A percentile compares a stretch with the other conserved stretches of the same genome.
Evolutionary conservation across 2,329 filamentous ascomycete species (phyloP).

Genomic region (Ceratocystis alfenasii): DNA sequence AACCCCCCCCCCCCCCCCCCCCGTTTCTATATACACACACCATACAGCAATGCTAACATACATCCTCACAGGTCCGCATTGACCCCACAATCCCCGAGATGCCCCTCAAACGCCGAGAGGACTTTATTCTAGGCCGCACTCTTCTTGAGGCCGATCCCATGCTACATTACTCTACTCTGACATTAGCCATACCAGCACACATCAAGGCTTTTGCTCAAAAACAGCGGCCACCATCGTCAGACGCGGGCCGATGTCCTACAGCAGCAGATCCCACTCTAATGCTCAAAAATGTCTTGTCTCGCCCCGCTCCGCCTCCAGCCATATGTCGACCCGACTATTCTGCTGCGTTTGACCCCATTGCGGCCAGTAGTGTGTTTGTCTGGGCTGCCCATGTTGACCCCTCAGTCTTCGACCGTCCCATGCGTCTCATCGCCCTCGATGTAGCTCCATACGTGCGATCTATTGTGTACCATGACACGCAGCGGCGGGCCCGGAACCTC

Average conservation of each 20-base stretch:
- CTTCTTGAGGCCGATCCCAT: constrained; percentile 37
- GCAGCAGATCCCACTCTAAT: constrained; percentile 23
- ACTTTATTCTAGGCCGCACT: constrained; percentile 39
- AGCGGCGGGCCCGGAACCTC: constrained; percentile 51
- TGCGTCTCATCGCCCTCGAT: constrained; percentile 56
- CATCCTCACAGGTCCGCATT: constrained; percentile 34
- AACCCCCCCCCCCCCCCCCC: not conserved
- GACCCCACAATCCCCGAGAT: constrained; percentile 54
- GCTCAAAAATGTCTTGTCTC: constrained; percentile 28
- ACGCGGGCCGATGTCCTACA: constrained; percentile 20
- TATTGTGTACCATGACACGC: constrained; percentile 66
- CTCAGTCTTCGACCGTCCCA: constrained; percentile 65
- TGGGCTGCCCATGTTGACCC: constrained; percentile 38
- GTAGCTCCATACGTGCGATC: constrained; percentile 80
- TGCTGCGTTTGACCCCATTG: constrained; percentile 48
- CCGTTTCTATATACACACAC: not conserved
- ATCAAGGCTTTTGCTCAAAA: constrained; percentile 15
- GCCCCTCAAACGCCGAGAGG: constrained; percentile 35
- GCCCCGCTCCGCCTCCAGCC: not conserved
- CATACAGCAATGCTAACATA: constrained; percentile 19
- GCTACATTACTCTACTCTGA: constrained; percentile 25
- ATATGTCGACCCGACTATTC: constrained; percentile 26
- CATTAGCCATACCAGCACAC: not conserved
- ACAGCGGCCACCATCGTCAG: not conserved
- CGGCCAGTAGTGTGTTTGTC: constrained; percentile 30